phyloP scores from a whole-genome alignment of 1,284 basidiomycete species.

The Ceratobasidium sp. region DNA sequence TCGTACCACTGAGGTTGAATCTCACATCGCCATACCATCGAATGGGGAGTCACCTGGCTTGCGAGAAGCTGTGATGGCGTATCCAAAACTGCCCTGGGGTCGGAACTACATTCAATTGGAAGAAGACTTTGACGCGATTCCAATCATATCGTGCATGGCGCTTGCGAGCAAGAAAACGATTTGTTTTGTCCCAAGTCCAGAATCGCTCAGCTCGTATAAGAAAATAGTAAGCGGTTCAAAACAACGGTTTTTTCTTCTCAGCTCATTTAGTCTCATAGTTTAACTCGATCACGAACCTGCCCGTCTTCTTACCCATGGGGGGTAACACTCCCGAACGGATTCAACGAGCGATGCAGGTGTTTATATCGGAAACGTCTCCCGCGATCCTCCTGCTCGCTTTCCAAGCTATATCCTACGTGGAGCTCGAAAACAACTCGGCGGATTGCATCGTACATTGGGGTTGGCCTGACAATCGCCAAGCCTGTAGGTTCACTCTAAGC shows the following conservation, averaged over 20 bases:
- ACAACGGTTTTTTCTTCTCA: too few species aligned
- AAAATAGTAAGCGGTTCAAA: constrained; percentile 9
- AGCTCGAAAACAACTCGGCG: not conserved
- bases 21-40: not conserved
- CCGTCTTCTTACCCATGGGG: not conserved
- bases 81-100: constrained; percentile 15
- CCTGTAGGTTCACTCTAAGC: not conserved
- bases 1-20: not conserved
- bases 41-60: not conserved
- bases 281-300: not conserved
- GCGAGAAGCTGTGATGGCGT: not conserved
- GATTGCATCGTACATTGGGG: constrained; percentile 30
- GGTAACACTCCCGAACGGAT: not conserved
- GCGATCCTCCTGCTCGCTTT: constrained; percentile 19
- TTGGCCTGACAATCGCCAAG: not conserved
- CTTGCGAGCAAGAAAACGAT: constrained; percentile 16
- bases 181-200: constrained; percentile 6
- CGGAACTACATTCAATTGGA: constrained; percentile 16
- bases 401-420: not conserved
- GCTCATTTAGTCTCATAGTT: not conserved
- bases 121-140: constrained; percentile 11
- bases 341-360: not conserved
- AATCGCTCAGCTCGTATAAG: not conserved
- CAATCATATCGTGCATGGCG: constrained; percentile 28
- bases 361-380: not conserved